Base-by-base conservation (phyloP, 140 eudicot species). In the Senecio squalidus region DNA sequence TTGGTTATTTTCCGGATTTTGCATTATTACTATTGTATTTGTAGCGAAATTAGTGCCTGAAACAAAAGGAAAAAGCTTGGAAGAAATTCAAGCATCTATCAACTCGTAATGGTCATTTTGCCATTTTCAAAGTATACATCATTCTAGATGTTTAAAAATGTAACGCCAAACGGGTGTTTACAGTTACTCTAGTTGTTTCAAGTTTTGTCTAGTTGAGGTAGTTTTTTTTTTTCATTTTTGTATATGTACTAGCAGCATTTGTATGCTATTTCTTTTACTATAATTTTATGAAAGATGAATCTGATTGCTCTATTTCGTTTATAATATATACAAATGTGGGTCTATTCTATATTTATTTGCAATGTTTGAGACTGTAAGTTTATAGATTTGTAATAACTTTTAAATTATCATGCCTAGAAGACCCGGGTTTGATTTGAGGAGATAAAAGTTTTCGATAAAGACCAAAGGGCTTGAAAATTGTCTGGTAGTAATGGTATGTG, bases 11-110 rank as follows among this genome's bases (percentile, higher is more conserved):
- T 77, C 95, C 4, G 94, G 77, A 51, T 69, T 83, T 60, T 73
- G 82, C 36, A 67, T 68, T 11, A 64, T 84, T 1, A 84, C 88
- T 4, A 58, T 84, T 4, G 8, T 89, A 4, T 90, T 90, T 64
- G 97, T 86, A 38, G 87, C 83, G 13, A 90, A 76, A 24, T 7
- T 78, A n/a, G 92, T 90, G 33, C 97, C 97, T 0, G 97, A 90
- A 69, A 90, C 97, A 6, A 90, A 90, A 69, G 95, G 94, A 24
- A 85, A 85, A 68, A 89, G 95, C 41, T 74, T 89, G 24, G 97
- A 85, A 68, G 88, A 89, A 79, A 90, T 90, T 20, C 97, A 90
- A 55, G 81, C 71, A 3, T 72, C 81, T 40, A 72, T 89, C 45
- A 77, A 75, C 73, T 78, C 77, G 64, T 71, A 67, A 47, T 56